These are phyloP conservation scores for Paraleonurus japonicus DNA, from an alignment of 257 asterid genomes.

Conservation along the genomic window DNA sequence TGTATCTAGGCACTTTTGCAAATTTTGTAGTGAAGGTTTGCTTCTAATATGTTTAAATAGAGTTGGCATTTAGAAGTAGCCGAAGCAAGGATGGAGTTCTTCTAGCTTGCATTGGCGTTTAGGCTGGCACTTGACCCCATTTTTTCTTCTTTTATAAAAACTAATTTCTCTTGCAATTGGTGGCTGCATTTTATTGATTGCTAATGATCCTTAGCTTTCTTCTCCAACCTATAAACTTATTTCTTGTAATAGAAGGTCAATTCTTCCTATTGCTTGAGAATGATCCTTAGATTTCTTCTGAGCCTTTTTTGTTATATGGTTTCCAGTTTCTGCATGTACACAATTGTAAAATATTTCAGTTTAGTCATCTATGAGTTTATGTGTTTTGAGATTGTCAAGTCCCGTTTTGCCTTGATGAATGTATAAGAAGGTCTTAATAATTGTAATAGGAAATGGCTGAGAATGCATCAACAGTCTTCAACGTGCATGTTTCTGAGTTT, in stretches of 20 bases:
- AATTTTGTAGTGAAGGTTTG: background rate
- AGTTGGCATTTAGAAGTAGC: background rate
- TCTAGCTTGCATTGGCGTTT: background rate
- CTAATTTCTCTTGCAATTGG: background rate
- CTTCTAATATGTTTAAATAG: background rate
- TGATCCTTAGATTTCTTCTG: background rate
- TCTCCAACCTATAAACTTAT: background rate
- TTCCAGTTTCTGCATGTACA: background rate
- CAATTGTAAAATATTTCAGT: too few relatives aligned
- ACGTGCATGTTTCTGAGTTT: constrained; percentile 93
- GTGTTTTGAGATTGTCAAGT: constrained; percentile 11
- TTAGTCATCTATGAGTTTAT: constrained; percentile 10
- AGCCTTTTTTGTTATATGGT: background rate
- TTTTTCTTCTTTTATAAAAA: background rate
- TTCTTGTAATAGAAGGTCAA: background rate
- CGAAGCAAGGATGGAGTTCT: background rate
- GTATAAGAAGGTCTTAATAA: constrained; percentile 16
- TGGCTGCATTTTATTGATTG: background rate
- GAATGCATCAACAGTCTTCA: constrained; percentile 98
- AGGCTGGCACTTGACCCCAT: background rate
- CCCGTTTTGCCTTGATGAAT: constrained; percentile 15
- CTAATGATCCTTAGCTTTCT: background rate
- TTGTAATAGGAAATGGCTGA: constrained; percentile 94
- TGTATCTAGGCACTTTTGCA: background rate
- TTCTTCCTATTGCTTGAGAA: background rate